Base-by-base conservation (phyloP, 257 asterid genomes). In the Nemophila menziesii region DNA sequence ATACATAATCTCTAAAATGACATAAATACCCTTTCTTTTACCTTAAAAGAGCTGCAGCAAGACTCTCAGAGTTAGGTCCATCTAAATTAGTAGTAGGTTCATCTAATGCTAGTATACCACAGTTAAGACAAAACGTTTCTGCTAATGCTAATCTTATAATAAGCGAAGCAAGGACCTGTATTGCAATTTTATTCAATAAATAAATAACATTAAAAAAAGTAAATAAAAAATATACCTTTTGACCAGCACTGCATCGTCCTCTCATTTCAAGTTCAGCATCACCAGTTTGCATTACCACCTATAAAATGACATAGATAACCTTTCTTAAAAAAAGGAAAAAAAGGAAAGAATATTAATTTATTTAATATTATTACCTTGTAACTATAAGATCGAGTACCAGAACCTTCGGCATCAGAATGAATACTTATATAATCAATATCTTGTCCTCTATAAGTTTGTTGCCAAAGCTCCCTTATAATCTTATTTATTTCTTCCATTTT, bases 161-260 rank as follows among this genome's bases (percentile, higher is more conserved):
- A 43, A 90, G 93, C 34, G 98, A 81, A 43, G 98, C 98, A 63
- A 90, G 96, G 56, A 85, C 98, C 98, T 90, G 69, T n/a, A n/a
- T n/a, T n/a, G n/a, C n/a, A n/a, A n/a, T n/a, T n/a, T n/a, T n/a
- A n/a, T n/a, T n/a, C n/a, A n/a, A n/a, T n/a, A n/a, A n/a, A n/a
- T n/a, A n/a, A n/a, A n/a, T n/a, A n/a, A n/a, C n/a, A n/a, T n/a
- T n/a, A n/a, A n/a, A n/a, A n/a, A n/a, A n/a, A n/a, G n/a, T n/a
- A n/a, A n/a, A n/a, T n/a, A n/a, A n/a, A n/a, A n/a, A n/a, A n/a
- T n/a, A n/a, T n/a, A 70, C 98, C 98, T 90, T 90, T 69, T 90
- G 98, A 48, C 98, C 98, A 48, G 98, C 98, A 70, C 98, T 85
- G 56, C 98, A 90, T 63, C 98, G 74, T 70, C 98, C 98, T 65